Conservation (phyloP, 345 rosid species). For the Trapa incisa region DNA sequence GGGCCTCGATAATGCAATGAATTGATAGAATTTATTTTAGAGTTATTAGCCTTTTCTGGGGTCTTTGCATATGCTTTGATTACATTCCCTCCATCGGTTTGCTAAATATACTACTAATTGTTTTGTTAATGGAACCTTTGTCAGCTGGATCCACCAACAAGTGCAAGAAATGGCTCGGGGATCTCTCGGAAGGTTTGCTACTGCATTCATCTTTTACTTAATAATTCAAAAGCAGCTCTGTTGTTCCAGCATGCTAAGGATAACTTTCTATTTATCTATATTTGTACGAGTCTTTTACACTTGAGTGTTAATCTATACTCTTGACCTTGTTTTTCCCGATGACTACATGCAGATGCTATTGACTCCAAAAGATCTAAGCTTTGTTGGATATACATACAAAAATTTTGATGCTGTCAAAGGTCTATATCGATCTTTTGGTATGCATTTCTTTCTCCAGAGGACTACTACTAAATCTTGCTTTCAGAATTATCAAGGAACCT, state of each 20-base stretch:
- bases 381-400: conserved; percentile 95
- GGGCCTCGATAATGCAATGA: no score
- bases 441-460: conserved; percentile 7
- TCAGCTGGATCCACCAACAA: conserved; percentile 68
- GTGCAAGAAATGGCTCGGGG: conserved; percentile 63
- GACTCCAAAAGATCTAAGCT: conserved; percentile 84
- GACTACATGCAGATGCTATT: conserved; percentile 46
- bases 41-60: background rate
- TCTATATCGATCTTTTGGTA: conserved; percentile 50
- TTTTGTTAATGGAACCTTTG: conserved; percentile 4
- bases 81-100: background rate
- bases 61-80: background rate
- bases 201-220: background rate
- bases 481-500: background rate
- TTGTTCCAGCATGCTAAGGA: background rate
- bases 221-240: background rate
- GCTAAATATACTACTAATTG: background rate
- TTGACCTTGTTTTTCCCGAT: conserved; percentile 1
- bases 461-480: background rate
- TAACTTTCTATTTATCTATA: background rate
- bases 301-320: background rate
- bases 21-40: background rate
- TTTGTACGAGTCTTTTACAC: background rate
- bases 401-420: conserved; percentile 94
- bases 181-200: conserved; percentile 71